phyloP scores from a whole-genome alignment of 257 asterid species.

The Ophiorrhiza pumila region DNA sequence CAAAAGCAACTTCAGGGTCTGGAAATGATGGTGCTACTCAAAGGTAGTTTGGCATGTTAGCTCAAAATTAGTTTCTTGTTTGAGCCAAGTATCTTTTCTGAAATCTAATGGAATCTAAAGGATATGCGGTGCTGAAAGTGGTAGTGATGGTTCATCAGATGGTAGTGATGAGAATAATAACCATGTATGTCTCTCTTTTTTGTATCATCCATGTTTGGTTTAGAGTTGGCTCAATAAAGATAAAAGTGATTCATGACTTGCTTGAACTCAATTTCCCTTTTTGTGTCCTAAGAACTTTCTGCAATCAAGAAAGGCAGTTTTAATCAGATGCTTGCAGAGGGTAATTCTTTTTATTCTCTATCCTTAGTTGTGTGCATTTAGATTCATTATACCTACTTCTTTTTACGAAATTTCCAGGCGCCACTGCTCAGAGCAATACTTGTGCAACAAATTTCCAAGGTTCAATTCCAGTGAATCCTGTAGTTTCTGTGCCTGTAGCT shows the following conservation, averaged over 20 bases:
- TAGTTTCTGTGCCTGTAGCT: slow-evolving; percentile 57
- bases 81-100: slow-evolving; percentile 12
- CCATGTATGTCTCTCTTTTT: slow-evolving; percentile 41
- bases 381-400: slow-evolving; percentile 4
- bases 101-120: background rate
- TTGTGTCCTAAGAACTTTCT: slow-evolving; percentile 52
- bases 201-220: too few relatives aligned
- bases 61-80: background rate
- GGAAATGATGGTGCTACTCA: slow-evolving; percentile 85
- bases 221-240: background rate
- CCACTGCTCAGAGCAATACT: slow-evolving; percentile 59
- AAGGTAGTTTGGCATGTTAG: slow-evolving; percentile 45
- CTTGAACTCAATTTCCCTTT: slow-evolving; percentile 11
- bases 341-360: slow-evolving; percentile 35
- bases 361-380: slow-evolving; percentile 6
- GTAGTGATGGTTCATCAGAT: slow-evolving; percentile 81
- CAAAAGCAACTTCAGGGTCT: slow-evolving; percentile 71
- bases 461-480: slow-evolving; percentile 70
- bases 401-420: slow-evolving; percentile 42
- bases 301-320: slow-evolving; percentile 83
- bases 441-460: slow-evolving; percentile 41
- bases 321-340: slow-evolving; percentile 93
- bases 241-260: background rate
- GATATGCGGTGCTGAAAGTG: slow-evolving; percentile 70
- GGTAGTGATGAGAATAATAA: slow-evolving; percentile 74